Conservation (phyloP, 768 basidiomycete genomes). For the Baorangia bicolor region DNA sequence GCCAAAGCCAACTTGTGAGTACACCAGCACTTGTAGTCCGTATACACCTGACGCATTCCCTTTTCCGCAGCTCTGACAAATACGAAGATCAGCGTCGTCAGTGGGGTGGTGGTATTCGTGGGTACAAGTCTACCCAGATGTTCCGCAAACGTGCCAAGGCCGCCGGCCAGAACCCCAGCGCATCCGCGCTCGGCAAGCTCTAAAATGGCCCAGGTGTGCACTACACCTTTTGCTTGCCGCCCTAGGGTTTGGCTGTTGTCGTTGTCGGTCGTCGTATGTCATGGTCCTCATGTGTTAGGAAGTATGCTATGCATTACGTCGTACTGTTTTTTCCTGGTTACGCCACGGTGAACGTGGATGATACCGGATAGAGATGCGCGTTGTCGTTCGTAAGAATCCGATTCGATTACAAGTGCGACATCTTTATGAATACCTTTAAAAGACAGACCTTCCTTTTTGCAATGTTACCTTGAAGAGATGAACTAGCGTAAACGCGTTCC, state of each 20-base stretch:
- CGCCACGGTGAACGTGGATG: slow-evolving; percentile 5
- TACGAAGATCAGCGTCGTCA: slow-evolving; percentile 86
- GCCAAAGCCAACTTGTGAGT: no score
- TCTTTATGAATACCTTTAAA: no score
- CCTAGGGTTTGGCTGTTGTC: background rate
- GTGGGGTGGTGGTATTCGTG: slow-evolving; percentile 97
- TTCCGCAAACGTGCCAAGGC: slow-evolving; percentile 92
- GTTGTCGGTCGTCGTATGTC: no score
- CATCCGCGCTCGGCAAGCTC: slow-evolving; percentile 62
- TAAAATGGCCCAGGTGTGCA: slow-evolving; percentile 35
- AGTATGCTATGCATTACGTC: slow-evolving; percentile 16
- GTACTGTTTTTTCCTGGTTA: slow-evolving; percentile 1
- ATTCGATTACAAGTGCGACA: background rate
- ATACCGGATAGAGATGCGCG: background rate
- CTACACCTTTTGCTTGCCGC: background rate
- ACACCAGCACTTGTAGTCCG: background rate
- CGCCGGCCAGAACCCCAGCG: slow-evolving; percentile 63
- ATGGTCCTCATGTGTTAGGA: slow-evolving; percentile 16
- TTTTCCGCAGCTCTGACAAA: slow-evolving; percentile 68
- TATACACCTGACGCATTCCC: background rate
- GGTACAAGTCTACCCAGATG: no score
- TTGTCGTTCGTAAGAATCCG: background rate
- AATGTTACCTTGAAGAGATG: no score
- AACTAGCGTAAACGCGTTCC: no score
- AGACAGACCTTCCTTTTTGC: no score